phyloP scores from a whole-genome alignment of 345 rosid species.

The Punica granatum region DNA sequence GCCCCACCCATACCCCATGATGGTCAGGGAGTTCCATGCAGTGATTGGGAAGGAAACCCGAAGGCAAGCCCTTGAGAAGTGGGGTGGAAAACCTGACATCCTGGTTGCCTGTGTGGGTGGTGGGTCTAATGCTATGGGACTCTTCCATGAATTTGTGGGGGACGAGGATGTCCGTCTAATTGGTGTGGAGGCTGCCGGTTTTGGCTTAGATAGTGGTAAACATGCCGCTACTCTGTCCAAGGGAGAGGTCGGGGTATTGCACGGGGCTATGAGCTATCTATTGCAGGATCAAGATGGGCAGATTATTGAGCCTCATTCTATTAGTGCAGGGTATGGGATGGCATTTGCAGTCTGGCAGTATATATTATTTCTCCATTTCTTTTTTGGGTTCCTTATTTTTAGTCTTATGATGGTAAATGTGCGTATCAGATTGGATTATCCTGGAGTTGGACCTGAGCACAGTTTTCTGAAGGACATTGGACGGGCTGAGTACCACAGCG shows the following conservation, averaged over 20 bases:
- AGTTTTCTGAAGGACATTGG: slow-evolving; percentile 83
- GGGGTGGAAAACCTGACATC: slow-evolving; percentile 96
- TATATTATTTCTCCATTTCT: too few relatives aligned
- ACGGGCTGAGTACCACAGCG: slow-evolving; percentile 72
- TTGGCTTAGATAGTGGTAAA: slow-evolving; percentile 85
- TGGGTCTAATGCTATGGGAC: slow-evolving; percentile 93
- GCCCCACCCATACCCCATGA: slow-evolving; percentile 96
- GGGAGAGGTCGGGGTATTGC: slow-evolving; percentile 89
- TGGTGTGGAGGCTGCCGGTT: slow-evolving; percentile 98
- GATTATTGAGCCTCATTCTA: slow-evolving; percentile 86
- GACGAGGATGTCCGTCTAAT: slow-evolving; percentile 72
- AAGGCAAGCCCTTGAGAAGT: slow-evolving; percentile 76
- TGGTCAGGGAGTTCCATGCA: slow-evolving; percentile 92
- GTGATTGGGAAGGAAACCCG: slow-evolving; percentile 90
- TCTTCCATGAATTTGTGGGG: slow-evolving; percentile 81
- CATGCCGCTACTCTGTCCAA: slow-evolving; percentile 85
- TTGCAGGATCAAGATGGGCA: slow-evolving; percentile 93
- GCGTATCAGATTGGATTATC: slow-evolving; percentile 75
- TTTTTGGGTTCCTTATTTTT: background rate
- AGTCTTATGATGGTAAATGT: background rate
- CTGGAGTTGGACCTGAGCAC: slow-evolving; percentile 98
- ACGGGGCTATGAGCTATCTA: slow-evolving; percentile 97
- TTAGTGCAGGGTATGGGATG: slow-evolving; percentile 70
- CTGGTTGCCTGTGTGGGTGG: slow-evolving; percentile 93
- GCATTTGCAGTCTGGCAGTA: background rate